Percentiles rank a stretch among this genome's conserved stretches.
These are phyloP conservation scores for Sphaerulina musiva DNA, from an alignment of 2,329 filamentous ascomycete genomes.

Conservation along the genomic window DNA sequence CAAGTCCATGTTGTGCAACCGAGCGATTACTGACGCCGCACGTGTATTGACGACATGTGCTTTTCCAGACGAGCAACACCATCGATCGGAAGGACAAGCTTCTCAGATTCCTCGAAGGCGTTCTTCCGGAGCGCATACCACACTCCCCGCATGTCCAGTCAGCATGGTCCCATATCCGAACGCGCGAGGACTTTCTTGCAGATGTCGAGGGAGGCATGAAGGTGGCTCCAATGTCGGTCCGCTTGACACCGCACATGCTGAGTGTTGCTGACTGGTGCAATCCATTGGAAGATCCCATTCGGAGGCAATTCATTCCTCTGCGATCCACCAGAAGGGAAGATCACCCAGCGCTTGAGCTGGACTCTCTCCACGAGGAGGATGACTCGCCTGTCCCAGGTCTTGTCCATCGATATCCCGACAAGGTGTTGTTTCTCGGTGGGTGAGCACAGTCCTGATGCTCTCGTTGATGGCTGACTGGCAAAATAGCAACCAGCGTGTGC, in stretches of 20 bases:
- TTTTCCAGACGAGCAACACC: conserved; percentile 43
- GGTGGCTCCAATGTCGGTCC: conserved; percentile 53
- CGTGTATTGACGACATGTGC: conserved; percentile 1
- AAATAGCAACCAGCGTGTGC: conserved; percentile 52
- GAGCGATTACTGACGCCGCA: not conserved
- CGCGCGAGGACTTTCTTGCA: conserved; percentile 48
- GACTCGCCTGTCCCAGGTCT: conserved; percentile 53
- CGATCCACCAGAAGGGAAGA: conserved; percentile 49
- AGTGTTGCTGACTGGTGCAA: conserved; percentile 55
- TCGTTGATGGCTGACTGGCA: not conserved
- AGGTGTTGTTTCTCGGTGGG: conserved; percentile 56
- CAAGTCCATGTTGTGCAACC: conserved; percentile 33
- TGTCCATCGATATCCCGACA: conserved; percentile 59
- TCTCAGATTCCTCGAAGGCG: conserved; percentile 43
- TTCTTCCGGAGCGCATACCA: conserved; percentile 49
- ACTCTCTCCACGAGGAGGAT: conserved; percentile 53
- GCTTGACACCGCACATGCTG: conserved; percentile 55
- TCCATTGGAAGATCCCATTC: conserved; percentile 54
- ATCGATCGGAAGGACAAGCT: conserved; percentile 46
- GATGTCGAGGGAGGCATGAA: conserved; percentile 51
- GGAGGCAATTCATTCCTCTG: conserved; percentile 55
- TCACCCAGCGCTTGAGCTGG: conserved; percentile 50
- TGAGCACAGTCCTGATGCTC: not conserved
- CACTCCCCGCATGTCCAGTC: conserved; percentile 20
- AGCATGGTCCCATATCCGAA: conserved; percentile 36